Evolutionary conservation across 768 basidiomycete genomes (phyloP).

Genomic region (Phylloporus rhodoxanthus): DNA sequence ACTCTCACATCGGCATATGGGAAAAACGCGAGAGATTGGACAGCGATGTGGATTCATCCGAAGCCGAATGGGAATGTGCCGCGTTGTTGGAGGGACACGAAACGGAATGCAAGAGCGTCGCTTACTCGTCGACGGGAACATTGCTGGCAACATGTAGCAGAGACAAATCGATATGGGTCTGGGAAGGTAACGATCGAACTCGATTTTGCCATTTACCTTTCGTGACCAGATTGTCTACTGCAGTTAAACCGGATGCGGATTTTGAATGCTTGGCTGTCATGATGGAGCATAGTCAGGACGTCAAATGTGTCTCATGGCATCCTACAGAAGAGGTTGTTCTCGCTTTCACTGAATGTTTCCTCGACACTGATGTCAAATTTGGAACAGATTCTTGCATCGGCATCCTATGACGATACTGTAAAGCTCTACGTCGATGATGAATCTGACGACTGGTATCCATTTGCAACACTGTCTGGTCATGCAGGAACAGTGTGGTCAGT

Average conservation of each 20-base stretch:
- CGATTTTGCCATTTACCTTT: background rate
- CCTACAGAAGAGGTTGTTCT: slow-evolving; percentile 80
- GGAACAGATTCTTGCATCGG: slow-evolving; percentile 86
- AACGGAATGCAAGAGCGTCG: slow-evolving; percentile 91
- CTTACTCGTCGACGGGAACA: slow-evolving; percentile 67
- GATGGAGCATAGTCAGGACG: slow-evolving; percentile 96
- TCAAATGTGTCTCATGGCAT: slow-evolving; percentile 94
- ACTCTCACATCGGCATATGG: slow-evolving; percentile 89
- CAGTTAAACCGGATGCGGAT: slow-evolving; percentile 86
- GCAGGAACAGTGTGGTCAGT: slow-evolving; percentile 88
- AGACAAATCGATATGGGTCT: slow-evolving; percentile 98
- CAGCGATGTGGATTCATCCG: slow-evolving; percentile 30
- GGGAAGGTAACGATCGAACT: slow-evolving; percentile 68
- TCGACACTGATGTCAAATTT: slow-evolving; percentile 7
- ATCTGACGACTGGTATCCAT: slow-evolving; percentile 89
- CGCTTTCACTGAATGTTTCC: background rate
- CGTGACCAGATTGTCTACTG: background rate
- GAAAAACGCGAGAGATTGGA: slow-evolving; percentile 52
- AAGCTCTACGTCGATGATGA: slow-evolving; percentile 92
- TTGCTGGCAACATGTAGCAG: slow-evolving; percentile 91
- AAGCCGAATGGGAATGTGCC: slow-evolving; percentile 78
- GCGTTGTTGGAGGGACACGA: slow-evolving; percentile 91
- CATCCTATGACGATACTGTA: slow-evolving; percentile 95
- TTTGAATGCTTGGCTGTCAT: slow-evolving; percentile 93
- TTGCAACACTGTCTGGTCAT: slow-evolving; percentile 76